Conservation (phyloP, 768 basidiomycete species). For the Hemileccinum rubropunctum region DNA sequence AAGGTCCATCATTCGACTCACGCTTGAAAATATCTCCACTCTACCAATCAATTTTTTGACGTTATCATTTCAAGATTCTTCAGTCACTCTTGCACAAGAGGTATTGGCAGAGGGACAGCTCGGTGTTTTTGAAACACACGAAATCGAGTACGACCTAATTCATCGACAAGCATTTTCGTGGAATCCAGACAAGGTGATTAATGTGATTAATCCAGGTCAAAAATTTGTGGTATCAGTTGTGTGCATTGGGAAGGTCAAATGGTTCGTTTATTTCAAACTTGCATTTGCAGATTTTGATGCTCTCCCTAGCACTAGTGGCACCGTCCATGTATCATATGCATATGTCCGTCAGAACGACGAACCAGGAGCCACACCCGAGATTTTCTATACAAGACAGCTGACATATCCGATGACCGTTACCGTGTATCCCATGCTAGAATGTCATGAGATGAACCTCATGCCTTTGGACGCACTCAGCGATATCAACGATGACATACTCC, state of each 20-base stretch:
- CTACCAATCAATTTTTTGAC: slow-evolving; percentile 83
- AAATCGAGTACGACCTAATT: slow-evolving; percentile 80
- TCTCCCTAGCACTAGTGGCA: slow-evolving; percentile 63
- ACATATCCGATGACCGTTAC: slow-evolving; percentile 89
- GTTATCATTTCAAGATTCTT: slow-evolving; percentile 89
- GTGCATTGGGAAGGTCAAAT: slow-evolving; percentile 89
- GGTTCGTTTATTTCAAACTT: slow-evolving; percentile 53
- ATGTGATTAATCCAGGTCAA: slow-evolving; percentile 64
- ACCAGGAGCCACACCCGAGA: slow-evolving; percentile 35
- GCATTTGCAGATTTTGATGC: neutral
- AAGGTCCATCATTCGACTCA: slow-evolving; percentile 82
- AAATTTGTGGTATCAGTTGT: slow-evolving; percentile 64
- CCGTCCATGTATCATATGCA: slow-evolving; percentile 83
- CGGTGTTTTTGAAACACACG: slow-evolving; percentile 83
- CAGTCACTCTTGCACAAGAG: slow-evolving; percentile 71
- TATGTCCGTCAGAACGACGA: slow-evolving; percentile 48
- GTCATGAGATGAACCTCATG: slow-evolving; percentile 77
- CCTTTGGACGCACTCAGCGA: slow-evolving; percentile 43
- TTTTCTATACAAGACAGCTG: slow-evolving; percentile 85
- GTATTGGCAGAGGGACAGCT: slow-evolving; percentile 77
- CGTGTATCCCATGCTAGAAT: slow-evolving; percentile 94
- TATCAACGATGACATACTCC: slow-evolving; percentile 23
- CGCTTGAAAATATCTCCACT: slow-evolving; percentile 85
- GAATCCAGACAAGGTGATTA: slow-evolving; percentile 43
- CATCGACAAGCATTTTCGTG: slow-evolving; percentile 81